Evolutionary conservation across 169 alveolate species (phyloP).

Genomic region (Toxoplasma gondii): DNA sequence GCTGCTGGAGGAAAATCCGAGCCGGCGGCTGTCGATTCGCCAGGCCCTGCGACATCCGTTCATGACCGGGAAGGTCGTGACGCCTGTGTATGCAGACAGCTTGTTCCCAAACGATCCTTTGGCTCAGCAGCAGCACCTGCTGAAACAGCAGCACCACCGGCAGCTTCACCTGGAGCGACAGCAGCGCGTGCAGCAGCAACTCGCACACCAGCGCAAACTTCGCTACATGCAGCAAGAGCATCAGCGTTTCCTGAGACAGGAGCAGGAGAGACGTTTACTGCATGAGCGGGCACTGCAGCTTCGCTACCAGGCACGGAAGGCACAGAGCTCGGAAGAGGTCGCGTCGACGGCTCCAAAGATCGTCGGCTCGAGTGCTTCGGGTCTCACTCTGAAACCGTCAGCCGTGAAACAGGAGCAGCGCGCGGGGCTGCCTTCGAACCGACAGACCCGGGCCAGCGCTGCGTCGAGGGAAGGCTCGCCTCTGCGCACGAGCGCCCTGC

Average conservation of each 20-base stretch:
- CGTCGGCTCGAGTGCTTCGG: background rate
- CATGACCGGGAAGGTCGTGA: background rate
- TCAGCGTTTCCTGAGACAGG: background rate
- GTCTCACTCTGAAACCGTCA: background rate
- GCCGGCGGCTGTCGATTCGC: constrained; percentile 53
- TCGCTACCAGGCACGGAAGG: background rate
- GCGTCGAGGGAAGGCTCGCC: background rate
- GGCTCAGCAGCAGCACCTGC: constrained; percentile 2
- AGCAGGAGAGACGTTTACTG: background rate
- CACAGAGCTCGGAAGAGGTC: background rate
- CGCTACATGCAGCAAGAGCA: constrained; percentile 2
- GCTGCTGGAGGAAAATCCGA: constrained; percentile 70
- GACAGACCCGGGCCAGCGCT: background rate
- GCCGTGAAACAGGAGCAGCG: constrained; percentile 13
- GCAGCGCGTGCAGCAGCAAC: constrained; percentile 1
- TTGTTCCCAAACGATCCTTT: constrained; percentile 23
- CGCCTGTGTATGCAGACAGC: constrained; percentile 37
- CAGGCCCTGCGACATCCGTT: constrained; percentile 72
- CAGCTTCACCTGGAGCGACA: background rate
- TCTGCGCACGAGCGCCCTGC: background rate
- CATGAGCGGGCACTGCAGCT: background rate
- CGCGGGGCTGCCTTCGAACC: background rate
- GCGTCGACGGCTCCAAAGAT: no score
- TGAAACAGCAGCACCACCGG: constrained; percentile 15
- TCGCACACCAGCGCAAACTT: background rate